Evolutionary conservation across 1,139 yeast genomes (phyloP), one percentile per base, ranked within the genome.

Genomic region (Suhomyces anneliseae): DNA sequence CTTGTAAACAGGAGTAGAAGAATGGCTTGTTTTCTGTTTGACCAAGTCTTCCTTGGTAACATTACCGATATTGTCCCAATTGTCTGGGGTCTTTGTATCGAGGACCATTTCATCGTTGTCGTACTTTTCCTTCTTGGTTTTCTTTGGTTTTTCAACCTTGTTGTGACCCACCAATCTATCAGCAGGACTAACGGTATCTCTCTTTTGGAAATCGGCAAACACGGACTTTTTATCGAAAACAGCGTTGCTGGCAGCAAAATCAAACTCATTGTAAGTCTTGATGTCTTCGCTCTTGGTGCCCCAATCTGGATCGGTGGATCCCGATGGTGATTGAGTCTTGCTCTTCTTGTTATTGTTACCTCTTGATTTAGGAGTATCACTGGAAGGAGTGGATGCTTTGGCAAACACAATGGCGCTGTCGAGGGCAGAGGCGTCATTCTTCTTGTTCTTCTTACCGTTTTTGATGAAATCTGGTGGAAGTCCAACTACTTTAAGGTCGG

Each of bases 201-300:
- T 70, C 53, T 76, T 77, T 43, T 83, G 82, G 60, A 90, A 79
- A 59, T 88, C 90, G 47, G 86, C 87, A 64, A 92, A 87, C 7
- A 90, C 93, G 7, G 85, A 75, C 51, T 78, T 74, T 64, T 92
- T 92, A 65, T 92, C 95, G 61, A 92, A 92, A 75, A 85, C 81
- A 29, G 87, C 85, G 54, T 90, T 75, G 60, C 87, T 89, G 9
- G 90, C 86, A 49, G 82, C 89, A 65, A 92, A 92, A 64, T 92
- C 97, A 68, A 92, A 92, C 53, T 90, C 97, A 24, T 76, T 82
- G 36, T 79, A 66, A 29, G 70, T 56, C 54, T 80, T 80, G 52
- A 82, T 76, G 43, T 74, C 69, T 50, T 79, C 82, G 38, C 55
- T 54, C 31, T 74, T 77, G 31, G 44, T 52, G 41, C 76, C 78